These are phyloP conservation scores for Voacanga thouarsii DNA, from an alignment of 257 asterid genomes.

Conservation along the genomic window DNA sequence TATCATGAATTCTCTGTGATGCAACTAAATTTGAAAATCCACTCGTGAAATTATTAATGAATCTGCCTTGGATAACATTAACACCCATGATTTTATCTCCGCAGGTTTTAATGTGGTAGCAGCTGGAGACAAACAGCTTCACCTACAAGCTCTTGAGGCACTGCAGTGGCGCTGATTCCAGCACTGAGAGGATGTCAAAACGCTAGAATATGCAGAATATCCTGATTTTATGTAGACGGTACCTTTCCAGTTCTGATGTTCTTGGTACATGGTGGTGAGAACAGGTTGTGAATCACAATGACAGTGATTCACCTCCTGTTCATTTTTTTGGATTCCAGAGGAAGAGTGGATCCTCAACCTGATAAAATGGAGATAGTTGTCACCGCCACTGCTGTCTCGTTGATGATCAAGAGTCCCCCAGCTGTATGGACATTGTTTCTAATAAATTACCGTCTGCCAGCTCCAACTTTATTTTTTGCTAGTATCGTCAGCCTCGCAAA, in stretches of 20 bases:
- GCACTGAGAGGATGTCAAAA: background rate
- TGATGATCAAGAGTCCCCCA: background rate
- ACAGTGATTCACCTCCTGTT: background rate
- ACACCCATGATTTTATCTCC: background rate
- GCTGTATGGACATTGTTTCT: background rate
- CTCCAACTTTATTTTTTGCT: too few species aligned
- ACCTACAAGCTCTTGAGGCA: conserved; percentile 56
- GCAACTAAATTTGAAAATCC: background rate
- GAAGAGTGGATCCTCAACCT: background rate
- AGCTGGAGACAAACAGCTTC: conserved; percentile 68
- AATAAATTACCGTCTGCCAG: too few species aligned
- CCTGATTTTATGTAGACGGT: background rate
- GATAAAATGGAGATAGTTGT: background rate
- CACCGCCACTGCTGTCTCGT: background rate
- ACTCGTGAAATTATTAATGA: background rate
- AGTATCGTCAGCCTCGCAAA: too few species aligned
- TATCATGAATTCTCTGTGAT: background rate
- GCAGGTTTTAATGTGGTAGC: conserved; percentile 87
- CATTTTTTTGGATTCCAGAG: background rate
- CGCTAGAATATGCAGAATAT: background rate
- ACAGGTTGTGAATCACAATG: background rate
- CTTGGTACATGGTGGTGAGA: background rate
- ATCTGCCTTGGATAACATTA: too few species aligned
- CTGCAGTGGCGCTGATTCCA: conserved; percentile 49
- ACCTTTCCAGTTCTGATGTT: background rate